These are phyloP conservation scores for Mallotus repandus DNA, from an alignment of 441 rosid species.

Conservation along the genomic window DNA sequence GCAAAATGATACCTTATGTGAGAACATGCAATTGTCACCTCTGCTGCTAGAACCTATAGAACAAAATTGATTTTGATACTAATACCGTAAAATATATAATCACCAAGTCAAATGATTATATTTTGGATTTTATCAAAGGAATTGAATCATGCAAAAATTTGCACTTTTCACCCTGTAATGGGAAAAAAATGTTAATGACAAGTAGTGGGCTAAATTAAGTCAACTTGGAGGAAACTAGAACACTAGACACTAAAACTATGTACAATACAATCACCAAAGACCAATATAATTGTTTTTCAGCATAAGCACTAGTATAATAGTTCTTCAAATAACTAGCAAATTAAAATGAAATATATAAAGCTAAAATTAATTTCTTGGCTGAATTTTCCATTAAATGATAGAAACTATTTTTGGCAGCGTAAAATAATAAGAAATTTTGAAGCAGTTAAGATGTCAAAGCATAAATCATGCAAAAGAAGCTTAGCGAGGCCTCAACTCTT, in stretches of 20 bases:
- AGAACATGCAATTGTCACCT: constrained; percentile 35
- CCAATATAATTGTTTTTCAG: not conserved
- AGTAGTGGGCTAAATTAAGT: constrained; percentile 1
- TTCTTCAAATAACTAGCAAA: no score
- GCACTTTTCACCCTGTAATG: constrained; percentile 76
- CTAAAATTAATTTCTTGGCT: not conserved
- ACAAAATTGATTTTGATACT: constrained; percentile 15
- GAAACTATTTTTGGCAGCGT: not conserved
- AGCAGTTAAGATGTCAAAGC: no score
- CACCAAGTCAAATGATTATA: constrained; percentile 27
- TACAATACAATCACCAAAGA: not conserved
- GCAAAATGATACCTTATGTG: constrained; percentile 6
- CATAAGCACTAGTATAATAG: no score
- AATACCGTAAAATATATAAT: constrained; percentile 12
- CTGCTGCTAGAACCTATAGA: constrained; percentile 58
- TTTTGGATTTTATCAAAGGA: constrained; percentile 84
- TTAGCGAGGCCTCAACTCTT: constrained; percentile 42
- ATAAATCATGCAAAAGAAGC: not conserved
- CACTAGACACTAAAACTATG: not conserved
- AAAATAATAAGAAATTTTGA: not conserved
- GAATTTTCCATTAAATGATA: not conserved
- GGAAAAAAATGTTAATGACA: constrained; percentile 11
- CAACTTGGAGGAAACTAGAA: constrained; percentile 3
- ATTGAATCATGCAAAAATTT: constrained; percentile 77
- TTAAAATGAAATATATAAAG: no score